Percentiles rank a stretch among this genome's conserved stretches.
Conservation (phyloP, 202 grass and related monocot genomes). For the Setaria italica region DNA sequence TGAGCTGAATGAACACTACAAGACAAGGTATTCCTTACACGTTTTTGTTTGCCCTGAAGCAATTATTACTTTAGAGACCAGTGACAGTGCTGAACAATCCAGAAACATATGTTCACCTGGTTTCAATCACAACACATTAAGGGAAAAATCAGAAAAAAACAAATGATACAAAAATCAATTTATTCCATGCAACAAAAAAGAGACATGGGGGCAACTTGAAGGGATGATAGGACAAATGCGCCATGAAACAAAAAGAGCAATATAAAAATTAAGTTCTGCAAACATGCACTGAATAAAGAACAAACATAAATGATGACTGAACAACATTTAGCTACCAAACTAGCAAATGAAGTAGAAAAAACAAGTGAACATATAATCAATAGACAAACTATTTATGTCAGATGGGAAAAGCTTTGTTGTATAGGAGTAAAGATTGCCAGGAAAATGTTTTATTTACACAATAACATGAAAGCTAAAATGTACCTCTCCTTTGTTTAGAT, state of each 20-base stretch:
- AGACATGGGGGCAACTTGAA: background rate
- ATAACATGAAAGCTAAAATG: constrained; percentile 9
- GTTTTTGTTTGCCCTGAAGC: constrained; percentile 78
- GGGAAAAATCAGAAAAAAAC: constrained; percentile 35
- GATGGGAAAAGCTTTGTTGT: background rate
- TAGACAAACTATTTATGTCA: background rate
- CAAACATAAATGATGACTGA: constrained; percentile 14
- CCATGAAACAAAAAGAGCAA: constrained; percentile 1
- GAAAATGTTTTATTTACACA: background rate
- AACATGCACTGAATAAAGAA: background rate
- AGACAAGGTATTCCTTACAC: constrained; percentile 72
- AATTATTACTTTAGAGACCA: constrained; percentile 84
- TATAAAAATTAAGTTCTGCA: background rate
- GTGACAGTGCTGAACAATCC: constrained; percentile 61
- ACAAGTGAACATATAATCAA: constrained; percentile 7
- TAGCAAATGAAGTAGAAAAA: constrained; percentile 8
- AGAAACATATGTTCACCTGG: constrained; percentile 87
- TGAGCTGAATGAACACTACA: constrained; percentile 29
- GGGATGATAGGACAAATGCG: constrained; percentile 20
- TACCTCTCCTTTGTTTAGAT: constrained; percentile 89
- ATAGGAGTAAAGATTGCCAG: background rate
- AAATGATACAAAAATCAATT: constrained; percentile 14
- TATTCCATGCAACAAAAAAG: background rate
- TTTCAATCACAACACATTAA: constrained; percentile 43
- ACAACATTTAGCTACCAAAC: background rate